These are phyloP conservation scores for Wickerhamomyces subpelliculosus DNA, from an alignment of 805 yeast genomes.

Conservation along the genomic window DNA sequence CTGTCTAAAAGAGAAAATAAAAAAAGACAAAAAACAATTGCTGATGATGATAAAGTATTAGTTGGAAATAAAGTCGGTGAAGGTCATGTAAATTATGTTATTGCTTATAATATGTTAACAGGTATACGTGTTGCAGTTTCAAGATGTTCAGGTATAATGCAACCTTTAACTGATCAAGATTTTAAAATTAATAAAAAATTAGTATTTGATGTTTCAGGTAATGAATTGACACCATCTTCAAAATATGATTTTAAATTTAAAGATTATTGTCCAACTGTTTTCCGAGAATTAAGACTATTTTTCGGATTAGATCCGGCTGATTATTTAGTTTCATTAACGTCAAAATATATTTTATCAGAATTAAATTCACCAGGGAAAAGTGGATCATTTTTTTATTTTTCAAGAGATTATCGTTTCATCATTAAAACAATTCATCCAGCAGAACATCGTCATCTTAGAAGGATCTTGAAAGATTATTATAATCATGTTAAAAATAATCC, in stretches of 20 bases:
- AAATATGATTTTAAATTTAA: slow-evolving; percentile 94
- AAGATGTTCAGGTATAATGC: slow-evolving; percentile 79
- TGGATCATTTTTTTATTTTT: slow-evolving; percentile 93
- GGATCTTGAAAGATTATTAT: slow-evolving; percentile 69
- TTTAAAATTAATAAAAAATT: slow-evolving; percentile 69
- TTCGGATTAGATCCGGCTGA: slow-evolving; percentile 96
- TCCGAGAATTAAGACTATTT: slow-evolving; percentile 69
- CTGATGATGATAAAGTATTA: slow-evolving; percentile 51
- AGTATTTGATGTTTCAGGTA: slow-evolving; percentile 82
- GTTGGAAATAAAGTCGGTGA: slow-evolving; percentile 82
- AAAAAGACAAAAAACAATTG: slow-evolving; percentile 32
- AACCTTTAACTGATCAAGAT: slow-evolving; percentile 63
- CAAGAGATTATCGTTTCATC: slow-evolving; percentile 88
- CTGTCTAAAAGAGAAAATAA: slow-evolving; percentile 35
- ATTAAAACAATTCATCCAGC: slow-evolving; percentile 93
- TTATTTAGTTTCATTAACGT: slow-evolving; percentile 84
- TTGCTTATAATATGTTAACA: slow-evolving; percentile 96
- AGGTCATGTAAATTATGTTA: slow-evolving; percentile 87
- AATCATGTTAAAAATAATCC: slow-evolving; percentile 78
- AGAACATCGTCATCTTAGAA: slow-evolving; percentile 80
- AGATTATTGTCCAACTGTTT: slow-evolving; percentile 93
- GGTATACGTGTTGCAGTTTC: slow-evolving; percentile 96
- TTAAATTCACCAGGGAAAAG: slow-evolving; percentile 95
- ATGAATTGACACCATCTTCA: slow-evolving; percentile 86
- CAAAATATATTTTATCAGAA: slow-evolving; percentile 87